Evolutionary conservation across 495 filamentous ascomycete species (phyloP), one percentile per base, ranked within the genome.

Genomic region (Tuber aestivum): DNA sequence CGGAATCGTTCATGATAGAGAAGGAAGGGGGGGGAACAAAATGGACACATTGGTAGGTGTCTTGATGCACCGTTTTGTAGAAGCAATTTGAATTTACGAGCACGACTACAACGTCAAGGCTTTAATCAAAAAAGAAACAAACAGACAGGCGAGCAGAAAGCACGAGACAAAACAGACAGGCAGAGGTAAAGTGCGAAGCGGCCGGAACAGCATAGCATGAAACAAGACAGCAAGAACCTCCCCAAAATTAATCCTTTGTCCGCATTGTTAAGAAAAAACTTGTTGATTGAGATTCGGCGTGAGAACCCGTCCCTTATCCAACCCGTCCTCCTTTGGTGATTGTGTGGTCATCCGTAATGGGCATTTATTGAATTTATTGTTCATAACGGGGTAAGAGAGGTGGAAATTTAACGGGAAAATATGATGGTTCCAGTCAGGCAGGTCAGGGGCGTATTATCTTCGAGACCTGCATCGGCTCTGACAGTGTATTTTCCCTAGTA

Each of bases 401-500:
- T 35, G 32, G 56, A 27, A 8, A 35, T 73, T 32, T 70, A 72
- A 1, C 38, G 72, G 70, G 79, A 73, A 80, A 94, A 94, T 7
- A 80, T 74, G 69, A 94, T 88, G 0, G 83, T 85, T 12, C 92
- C 94, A 70, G 89, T 89, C 75, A 99, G 85, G 84, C 95, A 99
- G 72, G 93, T 95, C 76, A 99, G 91, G 79, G 89, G 89, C 70
- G 88, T 84, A 48, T 87, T 85, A 71, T 95, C 90, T 38, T 85
- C 84, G 78, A 87, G 92, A 83, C 88, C 91, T 71, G 94, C 96
- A 84, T 99, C 92, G 69, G 95, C 95, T 21, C 89, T 84, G 61
- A 98, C 95, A 41, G 88, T 91, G 87, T 97, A 99, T 82, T 88
- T 92, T 83, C 95, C 95, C 94, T 97, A 78, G 74, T 77, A 18